Conservation (phyloP, 2,329 filamentous ascomycete species). For the Acrodontium crateriforme region DNA sequence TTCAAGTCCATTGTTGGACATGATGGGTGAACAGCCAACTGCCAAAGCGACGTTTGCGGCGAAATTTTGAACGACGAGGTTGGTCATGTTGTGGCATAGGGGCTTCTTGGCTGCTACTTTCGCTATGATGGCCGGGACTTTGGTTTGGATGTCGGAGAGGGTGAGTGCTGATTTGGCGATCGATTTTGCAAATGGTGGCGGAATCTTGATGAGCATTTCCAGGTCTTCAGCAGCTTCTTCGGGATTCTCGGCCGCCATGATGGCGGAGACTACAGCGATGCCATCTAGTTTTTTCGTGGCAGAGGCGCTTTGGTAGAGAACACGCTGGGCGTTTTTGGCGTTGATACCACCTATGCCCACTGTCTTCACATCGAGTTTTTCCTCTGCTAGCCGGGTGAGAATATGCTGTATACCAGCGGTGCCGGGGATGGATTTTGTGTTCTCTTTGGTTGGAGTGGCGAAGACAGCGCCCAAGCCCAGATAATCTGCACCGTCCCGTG, state of each 20-base stretch:
- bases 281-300: slow-evolving; percentile 55
- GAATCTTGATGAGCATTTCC: slow-evolving; percentile 37
- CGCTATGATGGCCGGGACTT: slow-evolving; percentile 31
- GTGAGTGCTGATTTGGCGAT: slow-evolving; percentile 18
- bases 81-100: slow-evolving; percentile 93
- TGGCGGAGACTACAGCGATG: slow-evolving; percentile 78
- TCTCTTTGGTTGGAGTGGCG: slow-evolving; percentile 73
- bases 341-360: slow-evolving; percentile 90
- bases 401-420: slow-evolving; percentile 56
- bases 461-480: slow-evolving; percentile 84
- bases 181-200: slow-evolving; percentile 22
- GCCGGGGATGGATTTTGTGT: slow-evolving; percentile 72
- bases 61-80: slow-evolving; percentile 88
- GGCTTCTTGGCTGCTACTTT: slow-evolving; percentile 51
- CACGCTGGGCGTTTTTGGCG: slow-evolving; percentile 55
- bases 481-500: slow-evolving; percentile 70
- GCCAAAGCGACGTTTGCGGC: slow-evolving; percentile 80
- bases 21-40: slow-evolving; percentile 80
- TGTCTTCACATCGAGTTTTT: slow-evolving; percentile 36
- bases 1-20: slow-evolving; percentile 79
- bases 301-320: slow-evolving; percentile 55
- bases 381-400: slow-evolving; percentile 43
- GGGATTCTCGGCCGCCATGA: slow-evolving; percentile 60
- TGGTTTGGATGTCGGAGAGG: slow-evolving; percentile 14
- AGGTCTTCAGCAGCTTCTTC: slow-evolving; percentile 49